Conservation (phyloP, 2,329 filamentous ascomycete genomes). For the Neonectria magnoliae region DNA sequence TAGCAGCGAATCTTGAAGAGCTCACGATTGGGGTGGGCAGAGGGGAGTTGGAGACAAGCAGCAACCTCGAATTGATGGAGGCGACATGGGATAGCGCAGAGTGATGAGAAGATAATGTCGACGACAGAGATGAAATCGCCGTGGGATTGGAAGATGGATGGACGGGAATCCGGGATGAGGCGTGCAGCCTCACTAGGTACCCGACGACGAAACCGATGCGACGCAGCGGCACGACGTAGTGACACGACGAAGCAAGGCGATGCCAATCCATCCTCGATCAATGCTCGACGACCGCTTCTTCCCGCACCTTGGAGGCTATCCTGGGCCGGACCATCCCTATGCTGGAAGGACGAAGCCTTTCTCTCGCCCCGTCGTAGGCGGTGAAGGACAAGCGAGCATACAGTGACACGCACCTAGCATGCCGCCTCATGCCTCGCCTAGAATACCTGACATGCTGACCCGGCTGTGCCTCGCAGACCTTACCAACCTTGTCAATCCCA, state of each 20-base stretch:
- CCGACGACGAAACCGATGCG: constrained; percentile 4
- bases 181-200: neutral
- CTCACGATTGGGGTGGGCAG: neutral
- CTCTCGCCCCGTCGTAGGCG: constrained; percentile 6
- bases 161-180: constrained; percentile 8
- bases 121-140: neutral
- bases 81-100: neutral
- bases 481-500: constrained; percentile 3
- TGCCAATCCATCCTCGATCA: constrained; percentile 7
- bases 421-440: neutral
- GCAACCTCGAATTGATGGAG: neutral
- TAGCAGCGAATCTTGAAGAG: neutral
- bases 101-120: neutral
- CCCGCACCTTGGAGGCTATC: constrained; percentile 3
- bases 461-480: constrained; percentile 4
- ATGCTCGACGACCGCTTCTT: constrained; percentile 2
- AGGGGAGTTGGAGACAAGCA: neutral
- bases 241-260: constrained; percentile 1
- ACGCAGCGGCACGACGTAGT: neutral
- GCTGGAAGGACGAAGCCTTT: neutral
- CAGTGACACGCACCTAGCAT: neutral
- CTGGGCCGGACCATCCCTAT: neutral
- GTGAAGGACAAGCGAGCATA: constrained; percentile 7
- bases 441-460: constrained; percentile 1
- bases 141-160: neutral